Conservation (phyloP, 441 rosid species). For the Aleurites moluccanus region DNA sequence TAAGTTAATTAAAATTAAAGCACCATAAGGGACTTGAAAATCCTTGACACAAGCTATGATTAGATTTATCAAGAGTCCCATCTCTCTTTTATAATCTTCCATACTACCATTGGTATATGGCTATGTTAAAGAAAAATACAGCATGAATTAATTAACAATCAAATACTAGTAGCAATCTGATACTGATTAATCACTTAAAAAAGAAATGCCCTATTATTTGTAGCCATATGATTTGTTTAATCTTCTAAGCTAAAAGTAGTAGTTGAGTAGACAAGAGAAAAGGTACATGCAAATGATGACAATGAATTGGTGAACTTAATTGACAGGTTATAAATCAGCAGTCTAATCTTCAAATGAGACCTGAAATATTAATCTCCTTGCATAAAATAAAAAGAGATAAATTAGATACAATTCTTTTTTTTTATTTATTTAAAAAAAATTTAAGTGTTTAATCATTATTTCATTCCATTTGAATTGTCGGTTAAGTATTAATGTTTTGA, state of each 20-base stretch:
- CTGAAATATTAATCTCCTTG: background rate
- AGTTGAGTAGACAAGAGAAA: background rate
- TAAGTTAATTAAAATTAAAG: too few species aligned
- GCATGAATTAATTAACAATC: background rate
- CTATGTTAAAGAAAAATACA: background rate
- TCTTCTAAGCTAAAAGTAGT: background rate
- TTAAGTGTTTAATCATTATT: too few species aligned
- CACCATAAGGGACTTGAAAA: too few species aligned
- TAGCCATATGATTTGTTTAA: constrained; percentile 7
- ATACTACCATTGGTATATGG: background rate
- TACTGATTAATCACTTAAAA: constrained; percentile 1
- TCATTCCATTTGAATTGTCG: too few species aligned
- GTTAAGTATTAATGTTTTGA: too few species aligned
- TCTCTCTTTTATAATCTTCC: background rate
- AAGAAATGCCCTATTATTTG: background rate
- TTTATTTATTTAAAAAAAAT: too few species aligned
- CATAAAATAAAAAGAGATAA: background rate
- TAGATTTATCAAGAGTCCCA: constrained; percentile 7
- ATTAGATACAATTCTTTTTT: too few species aligned
- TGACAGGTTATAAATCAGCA: background rate
- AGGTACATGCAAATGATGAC: background rate
- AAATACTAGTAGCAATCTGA: background rate
- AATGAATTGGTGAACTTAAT: background rate
- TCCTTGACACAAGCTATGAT: too few species aligned
- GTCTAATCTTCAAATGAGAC: background rate